Conservation (phyloP, 345 rosid genomes). For the Eucalyptus pauciflora region DNA sequence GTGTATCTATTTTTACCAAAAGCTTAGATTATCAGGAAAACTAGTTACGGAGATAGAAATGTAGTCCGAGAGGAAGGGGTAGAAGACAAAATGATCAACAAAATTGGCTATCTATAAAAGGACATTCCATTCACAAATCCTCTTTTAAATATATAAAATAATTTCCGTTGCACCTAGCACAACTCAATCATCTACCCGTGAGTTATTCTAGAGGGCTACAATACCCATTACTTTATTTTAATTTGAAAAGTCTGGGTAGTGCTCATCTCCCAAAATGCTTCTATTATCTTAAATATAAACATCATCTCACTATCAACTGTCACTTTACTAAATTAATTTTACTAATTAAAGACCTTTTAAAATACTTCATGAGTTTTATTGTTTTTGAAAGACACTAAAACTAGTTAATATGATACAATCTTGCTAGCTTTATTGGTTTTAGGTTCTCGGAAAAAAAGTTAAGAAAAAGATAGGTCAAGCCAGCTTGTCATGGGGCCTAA, state of each 20-base stretch:
- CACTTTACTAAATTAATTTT: neutral
- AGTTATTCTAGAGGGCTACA: neutral
- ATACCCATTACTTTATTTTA: too few species aligned
- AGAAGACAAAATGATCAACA: neutral
- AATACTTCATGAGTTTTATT: too few species aligned
- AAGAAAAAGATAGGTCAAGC: too few species aligned
- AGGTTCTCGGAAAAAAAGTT: too few species aligned
- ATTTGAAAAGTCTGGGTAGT: neutral
- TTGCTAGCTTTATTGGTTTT: neutral
- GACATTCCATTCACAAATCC: neutral
- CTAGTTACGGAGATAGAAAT: too few species aligned
- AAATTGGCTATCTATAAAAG: neutral
- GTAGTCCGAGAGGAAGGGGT: too few species aligned
- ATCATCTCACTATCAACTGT: too few species aligned
- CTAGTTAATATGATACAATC: neutral
- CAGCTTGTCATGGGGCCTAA: too few species aligned
- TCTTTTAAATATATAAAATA: neutral
- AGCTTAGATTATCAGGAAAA: neutral
- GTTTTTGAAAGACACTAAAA: neutral
- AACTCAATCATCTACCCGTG: neutral
- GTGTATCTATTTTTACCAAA: neutral
- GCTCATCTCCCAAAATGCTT: neutral
- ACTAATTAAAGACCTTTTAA: neutral
- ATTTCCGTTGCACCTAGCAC: neutral
- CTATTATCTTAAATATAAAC: too few species aligned